Conservation (phyloP, 2,329 filamentous ascomycete genomes). For the Nannizzia gypsea region DNA sequence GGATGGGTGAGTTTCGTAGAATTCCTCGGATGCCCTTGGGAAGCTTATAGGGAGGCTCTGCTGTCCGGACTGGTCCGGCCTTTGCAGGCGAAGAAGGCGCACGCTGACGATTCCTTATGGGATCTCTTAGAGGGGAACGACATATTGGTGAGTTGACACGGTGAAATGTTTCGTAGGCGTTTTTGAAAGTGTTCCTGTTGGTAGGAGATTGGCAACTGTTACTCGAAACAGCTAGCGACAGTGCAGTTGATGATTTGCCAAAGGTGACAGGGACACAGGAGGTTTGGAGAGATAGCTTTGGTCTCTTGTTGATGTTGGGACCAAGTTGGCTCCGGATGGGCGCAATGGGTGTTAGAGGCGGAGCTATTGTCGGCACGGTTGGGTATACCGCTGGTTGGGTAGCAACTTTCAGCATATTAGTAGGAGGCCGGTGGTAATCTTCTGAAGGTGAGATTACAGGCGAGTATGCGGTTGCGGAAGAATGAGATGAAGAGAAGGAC, state of each 20-base stretch:
- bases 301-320: conserved; percentile 28
- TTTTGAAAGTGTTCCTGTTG: conserved; percentile 49
- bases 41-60: conserved; percentile 28
- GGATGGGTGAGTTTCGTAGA: conserved; percentile 35
- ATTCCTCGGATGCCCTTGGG: conserved; percentile 37
- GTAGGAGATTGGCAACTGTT: conserved; percentile 43
- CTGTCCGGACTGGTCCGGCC: background rate
- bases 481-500: conserved; percentile 2
- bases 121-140: conserved; percentile 19
- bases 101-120: conserved; percentile 2
- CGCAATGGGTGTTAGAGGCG: conserved; percentile 11
- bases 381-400: conserved; percentile 6
- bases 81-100: background rate
- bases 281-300: conserved; percentile 52
- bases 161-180: conserved; percentile 42
- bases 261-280: conserved; percentile 39
- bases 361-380: conserved; percentile 7
- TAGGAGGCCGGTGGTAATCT: background rate
- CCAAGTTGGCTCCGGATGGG: background rate
- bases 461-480: conserved; percentile 7
- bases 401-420: conserved; percentile 10
- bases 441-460: background rate
- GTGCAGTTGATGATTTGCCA: conserved; percentile 41
- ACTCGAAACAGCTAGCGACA: conserved; percentile 44
- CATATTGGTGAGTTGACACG: conserved; percentile 22